Percentiles rank a stretch among this genome's conserved stretches.
phyloP scores from a whole-genome alignment of 352 stramenopile species.

The Pythium aristosporum region DNA sequence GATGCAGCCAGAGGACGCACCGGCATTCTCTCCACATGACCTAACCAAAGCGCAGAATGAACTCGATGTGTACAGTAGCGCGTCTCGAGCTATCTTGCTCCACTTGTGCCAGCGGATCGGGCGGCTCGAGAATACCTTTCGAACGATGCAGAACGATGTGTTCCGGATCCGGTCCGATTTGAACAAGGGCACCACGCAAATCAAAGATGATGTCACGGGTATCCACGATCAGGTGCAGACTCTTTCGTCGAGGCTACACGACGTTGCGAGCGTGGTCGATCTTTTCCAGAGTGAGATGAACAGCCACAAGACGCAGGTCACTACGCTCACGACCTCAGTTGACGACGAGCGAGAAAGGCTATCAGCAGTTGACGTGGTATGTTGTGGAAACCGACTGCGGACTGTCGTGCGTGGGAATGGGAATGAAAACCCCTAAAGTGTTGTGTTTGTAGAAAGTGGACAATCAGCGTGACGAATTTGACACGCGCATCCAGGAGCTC shows the following conservation, averaged over 20 bases:
- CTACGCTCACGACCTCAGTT: conserved; percentile 45
- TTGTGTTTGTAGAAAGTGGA: conserved; percentile 56
- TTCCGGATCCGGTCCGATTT: conserved; percentile 38
- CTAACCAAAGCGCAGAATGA: conserved; percentile 53
- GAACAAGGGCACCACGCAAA: conserved; percentile 38
- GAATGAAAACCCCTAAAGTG: not conserved
- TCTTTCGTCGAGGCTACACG: conserved; percentile 54
- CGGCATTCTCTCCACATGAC: conserved; percentile 24
- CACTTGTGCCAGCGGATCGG: conserved; percentile 62
- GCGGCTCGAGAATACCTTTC: conserved; percentile 43
- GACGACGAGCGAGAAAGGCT: conserved; percentile 49
- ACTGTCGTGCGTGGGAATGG: not conserved
- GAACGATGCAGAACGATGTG: conserved; percentile 46
- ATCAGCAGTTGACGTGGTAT: conserved; percentile 48
- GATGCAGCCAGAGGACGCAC: not conserved
- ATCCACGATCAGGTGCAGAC: conserved; percentile 45
- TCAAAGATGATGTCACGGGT: conserved; percentile 45
- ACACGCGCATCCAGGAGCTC: conserved; percentile 57
- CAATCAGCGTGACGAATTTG: conserved; percentile 61
- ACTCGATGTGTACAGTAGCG: conserved; percentile 45
- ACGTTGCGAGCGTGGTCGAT: conserved; percentile 60
- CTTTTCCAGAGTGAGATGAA: conserved; percentile 68
- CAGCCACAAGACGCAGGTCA: conserved; percentile 44
- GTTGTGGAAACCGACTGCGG: not conserved
- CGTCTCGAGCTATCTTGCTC: conserved; percentile 59